Base-by-base conservation (phyloP, 2,329 filamentous ascomycete genomes). In the Grosmannia serpens region DNA sequence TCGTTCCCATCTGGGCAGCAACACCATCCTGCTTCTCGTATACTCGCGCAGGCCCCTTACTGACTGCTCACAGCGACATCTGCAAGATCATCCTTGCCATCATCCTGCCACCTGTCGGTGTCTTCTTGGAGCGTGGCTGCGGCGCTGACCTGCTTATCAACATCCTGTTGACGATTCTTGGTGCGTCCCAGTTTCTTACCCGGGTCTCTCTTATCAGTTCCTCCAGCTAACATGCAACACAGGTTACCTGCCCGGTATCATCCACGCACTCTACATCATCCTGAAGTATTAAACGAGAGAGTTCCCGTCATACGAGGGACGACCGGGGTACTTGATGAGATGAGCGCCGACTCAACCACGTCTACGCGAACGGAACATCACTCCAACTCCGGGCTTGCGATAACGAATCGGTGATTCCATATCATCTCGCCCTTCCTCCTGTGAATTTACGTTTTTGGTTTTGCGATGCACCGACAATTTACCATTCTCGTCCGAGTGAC, bases 261-360 rank as follows among this genome's bases (percentile, higher is more conserved):
- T 95, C 73, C 91, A 96, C 79, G 91, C 91, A 62, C 76, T 95
- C 77, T 95, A 94, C 81, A 91, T 95, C 69, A 94, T 95, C 66
- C 80, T 94, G 68, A 94, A 92, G 76, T 92, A 91, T 72, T 95
- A 89, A 31, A 33, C 24, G 49, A 11, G 17, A n/a, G 17, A 50
- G 22, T 44, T 6, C 2, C 20, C 41, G 17, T 15, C 17, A n/a
- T 7, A 4, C 20, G 2, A 38, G 22, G 24, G 38, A 24, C 20
- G 27, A 44, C 17, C 8, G 29, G 27, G 22, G n/a, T n/a, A n/a
- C n/a, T n/a, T n/a, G n/a, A 27, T 3, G 46, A 27, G 26, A 27
- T 26, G 46, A 26, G 44, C 44, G 44, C 10, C 44, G 15, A 13
- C 10, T 35, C 5, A 7, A 11, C 10, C 33, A 8, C 33, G 33